Percentiles rank a stretch among this genome's conserved stretches.
Evolutionary conservation across 306 rosid species (phyloP).

Genomic region (Corylus avellana): DNA sequence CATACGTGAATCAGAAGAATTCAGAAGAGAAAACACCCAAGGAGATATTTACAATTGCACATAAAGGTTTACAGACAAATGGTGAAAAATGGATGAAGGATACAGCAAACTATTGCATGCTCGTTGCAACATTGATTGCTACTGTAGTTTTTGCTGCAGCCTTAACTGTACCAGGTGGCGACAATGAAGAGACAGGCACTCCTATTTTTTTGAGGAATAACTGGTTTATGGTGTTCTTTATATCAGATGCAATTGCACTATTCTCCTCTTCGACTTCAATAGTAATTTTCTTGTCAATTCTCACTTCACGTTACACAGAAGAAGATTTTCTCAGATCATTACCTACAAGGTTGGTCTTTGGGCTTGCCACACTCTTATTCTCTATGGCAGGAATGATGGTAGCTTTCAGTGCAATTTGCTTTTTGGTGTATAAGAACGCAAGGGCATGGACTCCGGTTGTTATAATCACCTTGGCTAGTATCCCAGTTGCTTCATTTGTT

Average conservation of each 20-base stretch:
- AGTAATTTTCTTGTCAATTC: neutral
- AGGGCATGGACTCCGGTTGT: neutral
- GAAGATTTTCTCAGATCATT: neutral
- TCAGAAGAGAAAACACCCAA: neutral
- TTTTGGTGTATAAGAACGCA: neutral
- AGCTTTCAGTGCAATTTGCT: neutral
- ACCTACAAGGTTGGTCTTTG: neutral
- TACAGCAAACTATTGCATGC: neutral
- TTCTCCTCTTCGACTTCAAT: neutral
- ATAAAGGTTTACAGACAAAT: neutral
- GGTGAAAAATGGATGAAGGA: conserved; percentile 15
- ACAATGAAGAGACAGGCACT: neutral
- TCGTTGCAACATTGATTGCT: neutral
- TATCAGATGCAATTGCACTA: neutral
- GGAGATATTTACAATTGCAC: neutral
- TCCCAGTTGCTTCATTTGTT: neutral
- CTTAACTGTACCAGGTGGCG: neutral
- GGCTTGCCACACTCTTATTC: neutral
- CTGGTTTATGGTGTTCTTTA: neutral
- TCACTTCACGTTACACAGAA: neutral
- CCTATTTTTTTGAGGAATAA: neutral
- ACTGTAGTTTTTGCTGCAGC: neutral
- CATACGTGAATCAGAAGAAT: neutral
- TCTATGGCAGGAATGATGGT: conserved; percentile 6
- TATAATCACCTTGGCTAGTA: neutral